Evolutionary conservation across 768 basidiomycete species (phyloP).

Genomic region (Lactarius trivialis): DNA sequence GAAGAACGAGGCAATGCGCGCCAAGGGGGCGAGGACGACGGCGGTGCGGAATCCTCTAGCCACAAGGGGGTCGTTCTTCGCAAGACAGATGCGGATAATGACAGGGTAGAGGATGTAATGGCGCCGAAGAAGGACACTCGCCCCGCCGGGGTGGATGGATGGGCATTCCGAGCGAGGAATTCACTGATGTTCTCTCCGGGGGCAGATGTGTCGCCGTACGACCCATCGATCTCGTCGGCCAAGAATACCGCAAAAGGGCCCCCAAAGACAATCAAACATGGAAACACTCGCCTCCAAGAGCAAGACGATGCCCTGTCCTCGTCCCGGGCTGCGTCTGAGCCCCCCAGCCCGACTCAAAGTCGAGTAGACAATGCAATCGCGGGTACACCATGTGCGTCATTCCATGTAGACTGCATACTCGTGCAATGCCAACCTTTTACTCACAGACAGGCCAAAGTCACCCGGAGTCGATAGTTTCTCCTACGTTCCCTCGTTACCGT

Average conservation of each 20-base stretch:
- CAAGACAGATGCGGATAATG: constrained; percentile 22
- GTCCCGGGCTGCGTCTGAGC: constrained; percentile 44
- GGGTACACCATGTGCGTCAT: constrained; percentile 76
- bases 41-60: constrained; percentile 23
- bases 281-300: constrained; percentile 74
- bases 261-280: constrained; percentile 65
- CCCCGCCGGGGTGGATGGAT: constrained; percentile 66
- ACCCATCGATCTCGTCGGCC: constrained; percentile 33
- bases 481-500: constrained; percentile 80
- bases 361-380: constrained; percentile 88
- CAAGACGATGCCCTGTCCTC: constrained; percentile 49
- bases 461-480: constrained; percentile 54
- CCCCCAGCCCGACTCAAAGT: constrained; percentile 87
- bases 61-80: constrained; percentile 25
- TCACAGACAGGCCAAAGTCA: constrained; percentile 56
- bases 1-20: constrained; percentile 26
- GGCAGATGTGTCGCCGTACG: constrained; percentile 77
- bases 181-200: constrained; percentile 94
- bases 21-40: constrained; percentile 26
- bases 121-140: constrained; percentile 72
- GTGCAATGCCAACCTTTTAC: constrained; percentile 9
- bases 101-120: constrained; percentile 57
- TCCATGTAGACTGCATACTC: neutral
- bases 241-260: constrained; percentile 33
- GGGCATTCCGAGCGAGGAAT: constrained; percentile 88